Base-by-base conservation (phyloP, 73 alveolate species). In the Paramecium biaurelia region DNA sequence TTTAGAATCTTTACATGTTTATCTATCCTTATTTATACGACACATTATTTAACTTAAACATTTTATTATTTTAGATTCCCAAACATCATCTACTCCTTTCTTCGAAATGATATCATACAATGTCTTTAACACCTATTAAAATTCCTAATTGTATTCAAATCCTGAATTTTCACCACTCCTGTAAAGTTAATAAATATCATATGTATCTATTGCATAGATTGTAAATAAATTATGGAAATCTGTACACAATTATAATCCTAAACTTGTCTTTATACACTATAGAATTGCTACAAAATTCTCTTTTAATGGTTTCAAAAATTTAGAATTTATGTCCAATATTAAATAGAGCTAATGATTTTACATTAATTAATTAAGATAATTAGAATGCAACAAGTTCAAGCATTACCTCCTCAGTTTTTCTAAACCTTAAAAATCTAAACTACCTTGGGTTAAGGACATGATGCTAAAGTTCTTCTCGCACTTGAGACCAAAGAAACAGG, bases 1-100 rank as follows among this genome's bases (percentile, higher is more conserved):
- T 43, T 42, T 79, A 20, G 70, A 18, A 30, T 74, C 87, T n/a
- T 30, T 32, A 38, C 47, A 38, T 38, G 47, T 38, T 10, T 79
- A 10, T 41, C 26, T 20, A 10, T 41, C 45, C 47, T 30, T 41
- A 79, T 30, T 79, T 0, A 43, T 24, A 2, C 90, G 47, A 41
- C 90, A 79, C 42, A 79, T 42, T n/a, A 41, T 79, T 24, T 24
- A 79, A 18, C 63, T 14, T 30, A 79, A 23, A 9, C 76, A 41
- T 47, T 45, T 79, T 12, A 79, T 34, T 21, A 79, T 30, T 47
- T 79, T 79, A 0, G 90, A 47, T 79, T 79, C 90, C 90, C 70
- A 79, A 7, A 41, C 20, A 79, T 79, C 90, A 79, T 79, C 90
- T 4, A 26, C 90, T 20, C 72, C 90, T 45, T 79, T 79, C 47